Base-by-base conservation (phyloP, 78 protist species). In the slime mould (Dictyostelium discoideum) region DNA sequence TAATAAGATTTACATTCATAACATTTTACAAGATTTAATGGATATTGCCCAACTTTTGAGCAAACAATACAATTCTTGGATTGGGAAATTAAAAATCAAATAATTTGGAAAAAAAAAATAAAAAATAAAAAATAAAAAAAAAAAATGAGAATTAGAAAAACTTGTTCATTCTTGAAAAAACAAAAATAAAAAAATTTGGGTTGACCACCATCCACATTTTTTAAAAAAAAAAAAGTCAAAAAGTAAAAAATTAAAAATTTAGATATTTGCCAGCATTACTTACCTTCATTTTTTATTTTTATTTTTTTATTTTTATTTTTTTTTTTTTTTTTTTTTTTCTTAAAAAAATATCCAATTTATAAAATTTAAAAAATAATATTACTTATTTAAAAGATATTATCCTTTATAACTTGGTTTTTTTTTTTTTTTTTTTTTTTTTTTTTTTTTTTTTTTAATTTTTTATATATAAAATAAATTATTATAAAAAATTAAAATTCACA, bases 11-110 rank as follows among this genome's bases (percentile, higher is more conserved):
- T 40, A 42, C 92, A 85, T 24, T 82, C 22, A 4, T 40, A 40
- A 72, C 92, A 85, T 26, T 72, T 85, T 11, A 85, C 83, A 57
- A 85, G 50, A 29, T 85, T 29, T 32, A 48, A 16, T 29, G 77
- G 77, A 69, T 69, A 69, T 69, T n/a, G 32, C 11, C 77, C 77
- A 69, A 24, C 39, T 26, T 69, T 69, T 10, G 77, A 69, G 37
- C 77, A 69, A 10, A 69, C 77, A 69, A 69, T 29, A 18, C 77
- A 69, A 69, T 67, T 67, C 39, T 69, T 10, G 18, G 26, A 3
- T 22, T 8, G 5, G 29, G n/a, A n/a, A 63, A 24, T 4, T 16
- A 24, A 67, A 24, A 67, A 24, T 24, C 3, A 24, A n/a, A n/a
- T 8, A 67, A 67, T 24, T 20, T 20, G 6, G 6, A 60, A 60